Percentiles rank a stretch among this genome's conserved stretches.
These are phyloP conservation scores for Cyberlindnera nakhonratchasimensis DNA, from an alignment of 805 yeast species.

Conservation along the genomic window DNA sequence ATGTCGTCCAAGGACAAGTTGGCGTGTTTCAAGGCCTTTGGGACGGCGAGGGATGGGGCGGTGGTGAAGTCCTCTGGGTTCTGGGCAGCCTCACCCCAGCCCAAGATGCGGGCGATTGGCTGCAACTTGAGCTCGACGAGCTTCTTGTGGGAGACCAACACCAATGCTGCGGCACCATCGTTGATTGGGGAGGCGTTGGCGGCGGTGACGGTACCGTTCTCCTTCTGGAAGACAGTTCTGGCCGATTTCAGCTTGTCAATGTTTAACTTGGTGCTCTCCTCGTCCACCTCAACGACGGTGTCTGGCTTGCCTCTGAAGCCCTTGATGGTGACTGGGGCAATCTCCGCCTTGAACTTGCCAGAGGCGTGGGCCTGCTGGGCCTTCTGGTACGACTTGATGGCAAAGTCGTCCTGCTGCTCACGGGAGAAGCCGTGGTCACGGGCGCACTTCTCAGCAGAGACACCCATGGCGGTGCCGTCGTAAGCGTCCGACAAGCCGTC, in stretches of 20 bases:
- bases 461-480: conserved; percentile 88
- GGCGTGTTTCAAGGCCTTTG: conserved; percentile 93
- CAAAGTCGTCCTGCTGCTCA: conserved; percentile 86
- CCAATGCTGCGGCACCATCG: conserved; percentile 97
- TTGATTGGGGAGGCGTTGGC: conserved; percentile 95
- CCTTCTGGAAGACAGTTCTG: conserved; percentile 92
- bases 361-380: conserved; percentile 76
- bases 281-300: conserved; percentile 67
- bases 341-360: conserved; percentile 81
- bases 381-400: conserved; percentile 78
- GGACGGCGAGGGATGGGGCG: conserved; percentile 92
- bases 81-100: conserved; percentile 99
- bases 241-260: conserved; percentile 75
- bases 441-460: conserved; percentile 96
- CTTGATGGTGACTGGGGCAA: conserved; percentile 83
- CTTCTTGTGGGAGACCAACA: conserved; percentile 81
- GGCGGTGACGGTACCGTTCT: conserved; percentile 94
- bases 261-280: conserved; percentile 76
- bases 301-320: conserved; percentile 92
- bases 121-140: conserved; percentile 79
- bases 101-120: conserved; percentile 84
- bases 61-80: conserved; percentile 93
- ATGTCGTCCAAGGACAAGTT: conserved; percentile 59
- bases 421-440: conserved; percentile 71
- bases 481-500: conserved; percentile 96